Evolutionary conservation across 2,329 filamentous ascomycete species (phyloP), one percentile per base, ranked within the genome.

Genomic region (Pseudogymnoascus destructans): DNA sequence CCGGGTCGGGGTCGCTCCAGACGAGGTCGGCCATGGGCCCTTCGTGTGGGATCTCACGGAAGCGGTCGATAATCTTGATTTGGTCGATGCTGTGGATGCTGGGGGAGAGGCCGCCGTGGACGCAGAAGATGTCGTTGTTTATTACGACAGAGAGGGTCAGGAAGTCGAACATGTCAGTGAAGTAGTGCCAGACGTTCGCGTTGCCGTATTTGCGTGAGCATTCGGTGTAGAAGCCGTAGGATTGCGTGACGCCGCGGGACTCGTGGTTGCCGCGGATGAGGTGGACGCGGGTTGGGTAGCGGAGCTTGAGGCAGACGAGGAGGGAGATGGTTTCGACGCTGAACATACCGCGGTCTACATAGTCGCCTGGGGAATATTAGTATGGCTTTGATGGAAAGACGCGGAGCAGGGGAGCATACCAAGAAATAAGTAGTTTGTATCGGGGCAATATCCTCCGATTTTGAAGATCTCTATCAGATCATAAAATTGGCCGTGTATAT

Each of bases 91-190:
- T 95, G 73, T 98, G 93, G 70, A 98, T 97, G 27, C 87, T 91
- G 1, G 88, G 88, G 0, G 87, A 91, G 17, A 93, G 79, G 19
- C 88, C 93, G 70, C 93, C 93, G 71, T 98, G 93, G 5, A 98
- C 93, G 72, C 93, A 98, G 72, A 98, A 98, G 64, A 98, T 98
- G 72, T 97, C 89, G 72, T 98, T 87, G 71, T 97, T 95, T 70
- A 98, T 98, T 63, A 98, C 92, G 61, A 97, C 95, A 66, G 89
- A 95, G 59, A 98, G 77, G 6, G 92, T 97, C 63, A 98, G 78
- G 72, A 95, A 98, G 74, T 98, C 93, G 73, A 98, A 98, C 91
- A 98, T 97, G 74, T 98, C 93, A 64, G 93, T 98, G 70, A 98
- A 98, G 72, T 97, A 93, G 73, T 98, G 93, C 93, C 93, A 98